Evolutionary conservation across 257 asterid genomes (phyloP), one percentile per base, ranked within the genome.

Genomic region (Penstemon newberryi): DNA sequence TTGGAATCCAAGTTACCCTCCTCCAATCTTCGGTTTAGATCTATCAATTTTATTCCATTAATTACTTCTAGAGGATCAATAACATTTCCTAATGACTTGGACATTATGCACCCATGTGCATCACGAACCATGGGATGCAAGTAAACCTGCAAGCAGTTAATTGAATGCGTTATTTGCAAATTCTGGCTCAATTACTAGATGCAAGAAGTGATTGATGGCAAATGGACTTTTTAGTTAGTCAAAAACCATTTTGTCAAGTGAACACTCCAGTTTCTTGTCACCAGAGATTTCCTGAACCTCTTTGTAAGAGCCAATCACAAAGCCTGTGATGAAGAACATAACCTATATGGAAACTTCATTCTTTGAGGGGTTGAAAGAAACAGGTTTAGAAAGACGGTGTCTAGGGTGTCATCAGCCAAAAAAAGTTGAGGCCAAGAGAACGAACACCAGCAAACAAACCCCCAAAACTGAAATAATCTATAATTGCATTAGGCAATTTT

Each of bases 91-190:
- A 90, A 73, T n/a, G 98, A 90, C 82, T 93, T 93, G 12, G 98
- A 93, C 98, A 93, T 93, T 83, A 90, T 93, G 70, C 97, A 96
- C 49, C 99, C 99, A 78, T 90, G 99, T 0, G 99, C 96, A 84
- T 93, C 99, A 47, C 99, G 91, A 63, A 93, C 76, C 95, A 93
- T 93, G 49, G 96, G 97, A 72, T 93, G 99, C 86, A 90, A 80
- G 74, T 90, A 93, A 77, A 93, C 95, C 98, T 90, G 79, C 57
- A 72, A 25, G 59, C 38, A 56, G 51, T 59, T 38, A 51, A 54
- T 63, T 8, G 43, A 65, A 74, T 10, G 56, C 15, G n/a, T 12
- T 56, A 70, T 49, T 38, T 45, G 6, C 55, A 62, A 45, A 18
- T 53, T 59, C 33, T 44, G 57, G 47, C 52, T 15, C n/a, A 1